Percentiles rank a stretch among this genome's conserved stretches.
phyloP scores from a whole-genome alignment of 495 filamentous ascomycete genomes.

The Chaetomium tenue region DNA sequence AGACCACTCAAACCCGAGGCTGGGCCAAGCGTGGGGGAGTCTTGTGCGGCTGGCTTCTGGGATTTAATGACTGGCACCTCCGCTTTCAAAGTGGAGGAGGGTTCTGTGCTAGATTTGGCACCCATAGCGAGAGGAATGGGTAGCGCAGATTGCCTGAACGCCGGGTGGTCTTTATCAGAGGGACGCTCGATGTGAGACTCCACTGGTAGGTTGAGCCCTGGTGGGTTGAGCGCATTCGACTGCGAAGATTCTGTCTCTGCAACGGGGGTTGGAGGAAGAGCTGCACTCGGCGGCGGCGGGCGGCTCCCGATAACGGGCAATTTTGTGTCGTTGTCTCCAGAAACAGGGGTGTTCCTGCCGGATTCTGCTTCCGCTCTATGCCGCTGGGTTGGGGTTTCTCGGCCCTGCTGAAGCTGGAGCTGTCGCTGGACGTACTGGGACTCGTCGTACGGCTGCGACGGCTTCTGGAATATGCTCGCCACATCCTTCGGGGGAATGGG shows the following conservation, averaged over 20 bases:
- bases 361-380: conserved; percentile 39
- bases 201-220: conserved; percentile 14
- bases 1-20: conserved; percentile 70
- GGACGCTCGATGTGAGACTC: conserved; percentile 41
- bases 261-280: conserved; percentile 42
- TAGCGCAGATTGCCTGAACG: conserved; percentile 42
- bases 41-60: conserved; percentile 40
- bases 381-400: conserved; percentile 47
- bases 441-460: conserved; percentile 73
- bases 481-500: conserved; percentile 72
- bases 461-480: conserved; percentile 82
- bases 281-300: conserved; percentile 38
- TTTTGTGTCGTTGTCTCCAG: conserved; percentile 27
- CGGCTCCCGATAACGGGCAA: conserved; percentile 22
- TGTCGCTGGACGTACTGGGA: conserved; percentile 81
- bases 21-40: conserved; percentile 82
- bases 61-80: conserved; percentile 30
- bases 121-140: conserved; percentile 38
- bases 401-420: conserved; percentile 70
- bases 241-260: conserved; percentile 34
- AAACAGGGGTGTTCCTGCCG: conserved; percentile 25
- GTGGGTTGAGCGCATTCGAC: conserved; percentile 6
- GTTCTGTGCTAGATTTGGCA: conserved; percentile 29
- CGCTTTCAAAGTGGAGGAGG: conserved; percentile 24
- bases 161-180: conserved; percentile 47